phyloP scores from a whole-genome alignment of 2,329 filamentous ascomycete genomes.

The Ambrosiella cleistominuta region DNA sequence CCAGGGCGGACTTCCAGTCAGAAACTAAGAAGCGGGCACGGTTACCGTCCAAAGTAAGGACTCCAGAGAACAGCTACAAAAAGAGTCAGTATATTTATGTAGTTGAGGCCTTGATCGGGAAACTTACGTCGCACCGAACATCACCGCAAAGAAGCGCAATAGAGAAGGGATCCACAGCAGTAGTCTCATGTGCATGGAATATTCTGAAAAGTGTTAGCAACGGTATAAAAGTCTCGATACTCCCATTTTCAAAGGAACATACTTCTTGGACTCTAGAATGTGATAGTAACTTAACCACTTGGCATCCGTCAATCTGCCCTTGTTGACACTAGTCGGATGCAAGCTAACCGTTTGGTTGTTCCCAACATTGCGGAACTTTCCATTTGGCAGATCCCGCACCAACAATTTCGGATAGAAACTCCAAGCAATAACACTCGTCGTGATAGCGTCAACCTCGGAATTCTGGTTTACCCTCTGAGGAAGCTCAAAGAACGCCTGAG shows the following conservation, averaged over 20 bases:
- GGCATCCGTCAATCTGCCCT: slow-evolving; percentile 39
- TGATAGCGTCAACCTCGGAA: slow-evolving; percentile 62
- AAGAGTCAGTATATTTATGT: background rate
- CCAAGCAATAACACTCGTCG: slow-evolving; percentile 73
- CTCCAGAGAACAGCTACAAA: slow-evolving; percentile 61
- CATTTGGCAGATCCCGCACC: slow-evolving; percentile 48
- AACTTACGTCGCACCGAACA: slow-evolving; percentile 59
- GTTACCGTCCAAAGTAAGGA: slow-evolving; percentile 75
- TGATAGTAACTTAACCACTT: slow-evolving; percentile 90
- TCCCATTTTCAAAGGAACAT: slow-evolving; percentile 22
- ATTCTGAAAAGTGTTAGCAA: slow-evolving; percentile 29
- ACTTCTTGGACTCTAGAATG: slow-evolving; percentile 83
- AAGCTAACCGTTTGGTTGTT: slow-evolving; percentile 85
- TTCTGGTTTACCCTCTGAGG: slow-evolving; percentile 58
- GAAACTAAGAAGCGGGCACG: slow-evolving; percentile 64
- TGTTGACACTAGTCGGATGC: slow-evolving; percentile 80
- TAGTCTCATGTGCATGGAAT: slow-evolving; percentile 83
- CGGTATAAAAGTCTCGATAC: background rate
- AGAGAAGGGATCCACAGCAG: slow-evolving; percentile 62
- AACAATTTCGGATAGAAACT: slow-evolving; percentile 93
- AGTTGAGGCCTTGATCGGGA: too few species aligned
- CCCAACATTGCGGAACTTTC: slow-evolving; percentile 72
- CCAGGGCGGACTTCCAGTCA: slow-evolving; percentile 82
- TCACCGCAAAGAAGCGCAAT: slow-evolving; percentile 77
- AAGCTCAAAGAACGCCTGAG: slow-evolving; percentile 64